Conservation (phyloP, 768 basidiomycete species). For the Xerocomus spinulosus region DNA sequence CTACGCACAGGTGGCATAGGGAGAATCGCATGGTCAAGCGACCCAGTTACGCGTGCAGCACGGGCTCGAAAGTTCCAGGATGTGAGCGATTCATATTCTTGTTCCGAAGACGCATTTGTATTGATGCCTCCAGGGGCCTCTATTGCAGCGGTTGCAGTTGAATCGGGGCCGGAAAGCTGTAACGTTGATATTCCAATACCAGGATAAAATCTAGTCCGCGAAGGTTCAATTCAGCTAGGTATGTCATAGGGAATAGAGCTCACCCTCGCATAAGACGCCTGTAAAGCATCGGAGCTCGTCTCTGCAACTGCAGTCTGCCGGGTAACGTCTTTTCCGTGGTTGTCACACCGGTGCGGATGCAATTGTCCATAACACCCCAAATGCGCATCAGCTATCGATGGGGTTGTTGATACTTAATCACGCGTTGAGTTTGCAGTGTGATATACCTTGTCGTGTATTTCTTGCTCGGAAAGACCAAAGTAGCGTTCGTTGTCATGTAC, state of each 20-base stretch:
- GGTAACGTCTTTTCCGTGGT: constrained; percentile 76
- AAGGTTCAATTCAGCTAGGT: constrained; percentile 16
- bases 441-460: constrained; percentile 66
- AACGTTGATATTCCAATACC: constrained; percentile 37
- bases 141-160: constrained; percentile 14
- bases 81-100: constrained; percentile 3
- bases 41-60: constrained; percentile 56
- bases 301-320: constrained; percentile 72
- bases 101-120: background rate
- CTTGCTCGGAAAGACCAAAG: constrained; percentile 71
- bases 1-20: constrained; percentile 76
- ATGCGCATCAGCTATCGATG: constrained; percentile 57
- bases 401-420: background rate
- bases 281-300: constrained; percentile 88
- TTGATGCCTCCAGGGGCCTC: constrained; percentile 20
- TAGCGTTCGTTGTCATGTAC: constrained; percentile 88
- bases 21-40: constrained; percentile 72
- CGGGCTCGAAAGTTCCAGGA: constrained; percentile 13
- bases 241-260: constrained; percentile 7
- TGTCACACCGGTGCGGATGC: constrained; percentile 82
- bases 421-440: background rate
- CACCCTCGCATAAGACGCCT: constrained; percentile 86
- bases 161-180: constrained; percentile 33
- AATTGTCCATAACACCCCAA: constrained; percentile 91
- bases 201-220: constrained; percentile 46